These are phyloP conservation scores for Leptomonas pyrrhocoris DNA, from an alignment of 208 protist species.

Conservation along the genomic window DNA sequence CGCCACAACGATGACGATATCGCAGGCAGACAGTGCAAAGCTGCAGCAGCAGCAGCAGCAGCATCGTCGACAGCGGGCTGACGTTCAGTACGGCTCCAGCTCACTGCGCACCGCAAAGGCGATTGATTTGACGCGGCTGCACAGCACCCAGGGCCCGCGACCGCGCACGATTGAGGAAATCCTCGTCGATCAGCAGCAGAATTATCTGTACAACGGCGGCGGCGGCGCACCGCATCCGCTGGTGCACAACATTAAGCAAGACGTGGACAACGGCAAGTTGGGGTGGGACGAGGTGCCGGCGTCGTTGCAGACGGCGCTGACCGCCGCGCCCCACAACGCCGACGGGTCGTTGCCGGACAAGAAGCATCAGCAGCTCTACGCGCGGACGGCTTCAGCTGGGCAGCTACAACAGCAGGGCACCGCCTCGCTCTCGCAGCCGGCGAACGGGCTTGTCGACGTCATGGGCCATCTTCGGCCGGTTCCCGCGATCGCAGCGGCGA, in stretches of 20 bases:
- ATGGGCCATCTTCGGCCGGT: constrained; percentile 27
- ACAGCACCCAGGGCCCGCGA: constrained; percentile 54
- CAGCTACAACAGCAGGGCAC: neutral
- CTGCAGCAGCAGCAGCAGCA: constrained; percentile 19
- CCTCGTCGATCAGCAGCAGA: constrained; percentile 50
- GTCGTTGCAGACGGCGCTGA: constrained; percentile 39
- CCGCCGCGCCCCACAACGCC: constrained; percentile 6
- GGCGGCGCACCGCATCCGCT: constrained; percentile 11
- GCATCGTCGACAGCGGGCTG: constrained; percentile 28
- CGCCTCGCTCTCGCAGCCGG: constrained; percentile 21
- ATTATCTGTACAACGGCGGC: constrained; percentile 16
- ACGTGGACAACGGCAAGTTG: constrained; percentile 57
- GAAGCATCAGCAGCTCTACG: neutral
- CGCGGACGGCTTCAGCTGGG: neutral
- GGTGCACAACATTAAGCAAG: constrained; percentile 45
- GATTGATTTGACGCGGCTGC: constrained; percentile 42
- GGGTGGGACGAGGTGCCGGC: constrained; percentile 58
- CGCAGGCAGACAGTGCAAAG: constrained; percentile 4
- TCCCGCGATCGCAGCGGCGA: constrained; percentile 16
- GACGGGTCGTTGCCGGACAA: no score
- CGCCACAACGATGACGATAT: neutral
- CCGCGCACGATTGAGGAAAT: constrained; percentile 73
- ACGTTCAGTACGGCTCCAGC: constrained; percentile 38
- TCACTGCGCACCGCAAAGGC: constrained; percentile 60
- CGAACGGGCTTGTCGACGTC: constrained; percentile 24